These are phyloP conservation scores for Mycena metata DNA, from an alignment of 768 basidiomycete genomes.

Conservation along the genomic window DNA sequence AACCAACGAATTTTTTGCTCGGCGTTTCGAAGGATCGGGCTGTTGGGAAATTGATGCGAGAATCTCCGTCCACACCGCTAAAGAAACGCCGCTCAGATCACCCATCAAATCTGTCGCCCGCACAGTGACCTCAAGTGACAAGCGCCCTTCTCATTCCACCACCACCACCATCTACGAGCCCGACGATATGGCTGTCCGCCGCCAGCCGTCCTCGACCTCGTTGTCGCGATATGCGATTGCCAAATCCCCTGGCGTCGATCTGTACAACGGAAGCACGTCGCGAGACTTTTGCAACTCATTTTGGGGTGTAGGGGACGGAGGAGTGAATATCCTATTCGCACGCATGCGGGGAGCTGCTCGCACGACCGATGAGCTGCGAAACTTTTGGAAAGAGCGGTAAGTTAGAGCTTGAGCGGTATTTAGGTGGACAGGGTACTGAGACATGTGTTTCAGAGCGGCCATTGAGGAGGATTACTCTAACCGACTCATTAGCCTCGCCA, in stretches of 20 bases:
- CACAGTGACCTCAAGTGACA: conserved; percentile 1
- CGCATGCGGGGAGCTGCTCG: conserved; percentile 88
- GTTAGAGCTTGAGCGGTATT: conserved; percentile 40
- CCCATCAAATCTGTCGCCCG: conserved; percentile 24
- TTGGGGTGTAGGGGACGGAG: conserved; percentile 90
- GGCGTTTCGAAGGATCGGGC: too few species aligned
- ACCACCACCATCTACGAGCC: conserved; percentile 18
- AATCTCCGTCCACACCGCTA: conserved; percentile 30
- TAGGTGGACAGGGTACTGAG: conserved; percentile 4
- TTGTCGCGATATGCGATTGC: conserved; percentile 39
- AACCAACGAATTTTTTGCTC: too few species aligned
- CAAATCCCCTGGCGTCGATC: conserved; percentile 40
- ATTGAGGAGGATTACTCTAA: conserved; percentile 98
- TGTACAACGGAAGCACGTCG: conserved; percentile 49
- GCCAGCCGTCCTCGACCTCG: conserved; percentile 39
- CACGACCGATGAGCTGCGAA: conserved; percentile 89
- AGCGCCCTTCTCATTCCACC: conserved; percentile 5
- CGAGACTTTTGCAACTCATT: conserved; percentile 97
- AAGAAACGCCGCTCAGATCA: background rate
- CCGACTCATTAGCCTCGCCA: conserved; percentile 85
- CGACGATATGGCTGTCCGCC: conserved; percentile 30
- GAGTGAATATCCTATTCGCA: conserved; percentile 91
- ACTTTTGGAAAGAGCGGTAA: conserved; percentile 95
- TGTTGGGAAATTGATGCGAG: background rate
- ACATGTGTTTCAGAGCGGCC: conserved; percentile 65